Percentiles rank a stretch among this genome's conserved stretches.
Evolutionary conservation across 2,329 filamentous ascomycete species (phyloP).

Genomic region (Ceratocystis cacaofunesta): DNA sequence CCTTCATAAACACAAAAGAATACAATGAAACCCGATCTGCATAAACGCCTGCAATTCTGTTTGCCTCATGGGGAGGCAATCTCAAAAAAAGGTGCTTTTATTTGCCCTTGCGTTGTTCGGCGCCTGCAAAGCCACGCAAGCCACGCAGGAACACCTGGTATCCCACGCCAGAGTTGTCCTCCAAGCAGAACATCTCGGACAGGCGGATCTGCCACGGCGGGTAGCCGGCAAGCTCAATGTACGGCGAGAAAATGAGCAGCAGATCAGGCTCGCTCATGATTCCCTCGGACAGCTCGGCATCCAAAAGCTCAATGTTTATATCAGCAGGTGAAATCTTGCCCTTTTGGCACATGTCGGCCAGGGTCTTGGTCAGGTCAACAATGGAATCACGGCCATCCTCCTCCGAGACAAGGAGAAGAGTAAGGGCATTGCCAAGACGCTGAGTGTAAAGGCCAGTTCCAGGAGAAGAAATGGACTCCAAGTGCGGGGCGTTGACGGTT

Average conservation of each 20-base stretch:
- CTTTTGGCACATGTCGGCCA: constrained; percentile 87
- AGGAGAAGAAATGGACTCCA: constrained; percentile 26
- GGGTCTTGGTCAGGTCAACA: constrained; percentile 85
- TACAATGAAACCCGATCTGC: not conserved
- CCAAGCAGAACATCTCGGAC: constrained; percentile 78
- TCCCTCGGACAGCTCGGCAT: constrained; percentile 66
- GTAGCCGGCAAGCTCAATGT: constrained; percentile 75
- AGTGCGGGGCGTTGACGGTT: constrained; percentile 36
- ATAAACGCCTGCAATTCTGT: not conserved
- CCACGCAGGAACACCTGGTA: constrained; percentile 88
- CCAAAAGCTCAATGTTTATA: constrained; percentile 72
- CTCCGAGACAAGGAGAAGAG: constrained; percentile 50
- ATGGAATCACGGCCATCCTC: constrained; percentile 87
- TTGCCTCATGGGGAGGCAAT: not conserved
- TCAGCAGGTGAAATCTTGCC: constrained; percentile 68
- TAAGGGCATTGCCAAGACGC: constrained; percentile 16
- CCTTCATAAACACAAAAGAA: not conserved
- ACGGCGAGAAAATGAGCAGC: constrained; percentile 71
- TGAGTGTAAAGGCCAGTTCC: constrained; percentile 20
- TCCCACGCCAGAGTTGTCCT: constrained; percentile 67
- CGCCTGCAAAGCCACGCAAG: constrained; percentile 68
- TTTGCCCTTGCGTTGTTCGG: constrained; percentile 74
- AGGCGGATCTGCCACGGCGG: constrained; percentile 92
- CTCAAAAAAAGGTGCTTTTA: constrained; percentile 23
- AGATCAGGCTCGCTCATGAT: constrained; percentile 85